Evolutionary conservation across 345 rosid genomes (phyloP).

Genomic region (Brassica rapa): DNA sequence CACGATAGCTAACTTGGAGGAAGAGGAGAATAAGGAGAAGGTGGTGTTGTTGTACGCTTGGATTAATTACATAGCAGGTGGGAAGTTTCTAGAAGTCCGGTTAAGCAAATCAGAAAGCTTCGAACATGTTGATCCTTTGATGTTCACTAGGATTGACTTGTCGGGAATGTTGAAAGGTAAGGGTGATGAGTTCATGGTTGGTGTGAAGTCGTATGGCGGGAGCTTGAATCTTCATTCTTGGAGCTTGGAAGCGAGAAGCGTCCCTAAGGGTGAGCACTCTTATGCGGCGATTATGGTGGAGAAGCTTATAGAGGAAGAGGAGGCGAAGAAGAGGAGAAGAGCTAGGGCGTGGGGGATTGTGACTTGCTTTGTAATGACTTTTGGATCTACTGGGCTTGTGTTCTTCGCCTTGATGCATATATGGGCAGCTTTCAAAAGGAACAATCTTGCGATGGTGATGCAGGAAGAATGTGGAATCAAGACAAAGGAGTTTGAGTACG

Average conservation of each 20-base stretch:
- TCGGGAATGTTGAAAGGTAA: slow-evolving; percentile 50
- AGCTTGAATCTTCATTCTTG: slow-evolving; percentile 61
- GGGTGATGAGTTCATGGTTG: slow-evolving; percentile 52
- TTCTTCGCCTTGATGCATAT: slow-evolving; percentile 60
- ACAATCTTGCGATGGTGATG: slow-evolving; percentile 50
- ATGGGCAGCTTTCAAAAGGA: slow-evolving; percentile 64
- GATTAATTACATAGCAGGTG: slow-evolving; percentile 67
- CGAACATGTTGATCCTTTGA: slow-evolving; percentile 50
- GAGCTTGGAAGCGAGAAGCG: slow-evolving; percentile 54
- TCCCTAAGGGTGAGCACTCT: slow-evolving; percentile 65
- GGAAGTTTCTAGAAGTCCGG: slow-evolving; percentile 64
- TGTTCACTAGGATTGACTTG: slow-evolving; percentile 51
- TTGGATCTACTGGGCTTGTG: slow-evolving; percentile 69
- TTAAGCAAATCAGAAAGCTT: slow-evolving; percentile 49
- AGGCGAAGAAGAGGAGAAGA: slow-evolving; percentile 37
- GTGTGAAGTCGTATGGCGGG: slow-evolving; percentile 63
- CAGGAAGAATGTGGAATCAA: slow-evolving; percentile 63
- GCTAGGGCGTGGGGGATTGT: slow-evolving; percentile 54
- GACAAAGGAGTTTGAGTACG: slow-evolving; percentile 57
- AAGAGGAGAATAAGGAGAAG: slow-evolving; percentile 43
- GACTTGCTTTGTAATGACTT: slow-evolving; percentile 61
- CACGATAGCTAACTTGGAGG: slow-evolving; percentile 45
- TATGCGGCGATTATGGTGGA: slow-evolving; percentile 36
- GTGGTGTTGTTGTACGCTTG: slow-evolving; percentile 47
- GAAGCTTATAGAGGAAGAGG: slow-evolving; percentile 41